phyloP scores from a whole-genome alignment of 306 rosid species.

The Notholithocarpus densiflorus region DNA sequence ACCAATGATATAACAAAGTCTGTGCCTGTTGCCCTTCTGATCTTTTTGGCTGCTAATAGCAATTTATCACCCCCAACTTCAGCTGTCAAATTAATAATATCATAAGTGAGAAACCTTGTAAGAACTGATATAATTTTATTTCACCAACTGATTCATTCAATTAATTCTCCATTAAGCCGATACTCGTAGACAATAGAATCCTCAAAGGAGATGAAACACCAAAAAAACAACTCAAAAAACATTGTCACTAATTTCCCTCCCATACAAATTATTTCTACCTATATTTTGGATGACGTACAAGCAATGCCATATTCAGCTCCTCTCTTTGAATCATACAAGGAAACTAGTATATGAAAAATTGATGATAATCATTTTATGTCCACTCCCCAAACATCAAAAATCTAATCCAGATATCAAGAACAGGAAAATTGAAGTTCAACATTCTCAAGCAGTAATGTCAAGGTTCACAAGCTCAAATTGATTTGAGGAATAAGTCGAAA shows the following conservation, averaged over 20 bases:
- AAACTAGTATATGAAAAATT: not conserved
- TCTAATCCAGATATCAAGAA: not conserved
- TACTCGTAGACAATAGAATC: not conserved
- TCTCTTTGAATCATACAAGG: not conserved
- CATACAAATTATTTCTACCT: not conserved
- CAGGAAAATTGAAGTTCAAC: slow-evolving; percentile 15
- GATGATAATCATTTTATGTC: not conserved
- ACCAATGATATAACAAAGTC: slow-evolving; percentile 66
- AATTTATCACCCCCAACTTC: slow-evolving; percentile 66
- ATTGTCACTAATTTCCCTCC: not conserved
- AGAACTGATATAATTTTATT: slow-evolving; percentile 1
- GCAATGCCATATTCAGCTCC: not conserved
- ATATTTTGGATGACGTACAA: not conserved
- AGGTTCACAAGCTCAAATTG: not conserved
- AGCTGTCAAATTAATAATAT: slow-evolving; percentile 44
- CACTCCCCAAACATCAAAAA: not conserved
- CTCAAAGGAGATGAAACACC: not conserved
- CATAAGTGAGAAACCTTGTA: slow-evolving; percentile 16
- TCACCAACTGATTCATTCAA: slow-evolving; percentile 11
- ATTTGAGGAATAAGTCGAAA: not conserved
- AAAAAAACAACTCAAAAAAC: not conserved
- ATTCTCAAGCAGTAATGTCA: not conserved
- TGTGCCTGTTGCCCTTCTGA: slow-evolving; percentile 71
- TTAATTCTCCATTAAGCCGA: not conserved
- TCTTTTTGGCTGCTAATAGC: slow-evolving; percentile 76